Base-by-base conservation (phyloP, 1,284 basidiomycete genomes). In the Rhodotorula glutinis region DNA sequence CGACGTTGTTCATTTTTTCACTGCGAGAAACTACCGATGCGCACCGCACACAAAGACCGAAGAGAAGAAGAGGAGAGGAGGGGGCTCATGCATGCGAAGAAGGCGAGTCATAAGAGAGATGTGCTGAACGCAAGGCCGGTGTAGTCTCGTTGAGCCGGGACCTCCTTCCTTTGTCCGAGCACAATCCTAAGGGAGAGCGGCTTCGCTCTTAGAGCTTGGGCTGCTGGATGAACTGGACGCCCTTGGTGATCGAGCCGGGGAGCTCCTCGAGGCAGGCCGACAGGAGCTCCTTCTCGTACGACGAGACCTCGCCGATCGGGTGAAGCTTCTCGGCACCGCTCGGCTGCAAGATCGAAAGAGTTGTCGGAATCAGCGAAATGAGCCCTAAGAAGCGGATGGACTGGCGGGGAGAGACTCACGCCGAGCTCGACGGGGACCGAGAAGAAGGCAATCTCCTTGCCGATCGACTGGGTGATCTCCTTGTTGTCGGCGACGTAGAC, bases 401-500 rank as follows among this genome's bases (percentile, higher is more conserved):
- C 25, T 41, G 27, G 27, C 3, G n/a, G 29, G 29, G 19, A 10
- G 47, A n/a, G 16, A 79, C 79, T 75, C 84, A 92, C 90, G 76
- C 92, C 92, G 70, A 96, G 88, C 82, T 95, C 89, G 73, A 96
- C 87, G 75, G 87, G 88, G 72, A 89, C 88, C 38, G 91, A 90
- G 85, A 96, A 96, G 84, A 88, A 96, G 78, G 90, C 87, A 75
- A 94, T 66, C 62, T 80, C 79, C 57, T 77, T 64, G 47, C 78
- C 79, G 65, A 82, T 78, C 75, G 80, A 80, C 77, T 80, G 77
- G 74, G 78, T 75, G 73, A 82, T 72, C 10, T 63, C 66, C 61
- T 80, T 79, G 52, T 72, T 65, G 51, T 77, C 79, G 57, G 78
- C 66, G 82, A 89, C 90, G 84, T 88, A 87, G 78, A 95, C 88